Base-by-base conservation (phyloP, 2,329 filamentous ascomycete species). In the Claviceps maximensis region DNA sequence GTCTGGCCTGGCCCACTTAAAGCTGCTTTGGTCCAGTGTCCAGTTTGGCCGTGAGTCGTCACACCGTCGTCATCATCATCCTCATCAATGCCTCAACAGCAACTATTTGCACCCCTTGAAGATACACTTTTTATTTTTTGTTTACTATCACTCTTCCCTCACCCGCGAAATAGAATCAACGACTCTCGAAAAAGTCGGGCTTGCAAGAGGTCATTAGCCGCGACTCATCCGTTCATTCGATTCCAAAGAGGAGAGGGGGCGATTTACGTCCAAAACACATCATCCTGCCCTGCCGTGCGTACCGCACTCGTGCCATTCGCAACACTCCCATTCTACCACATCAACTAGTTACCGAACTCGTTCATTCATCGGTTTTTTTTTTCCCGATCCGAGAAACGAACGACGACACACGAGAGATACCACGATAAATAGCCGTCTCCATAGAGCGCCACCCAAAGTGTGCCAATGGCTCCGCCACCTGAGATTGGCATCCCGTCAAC, bases 401-500 rank as follows among this genome's bases (percentile, higher is more conserved):
- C 9, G 17, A 21, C 27, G 4, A 23, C 4, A 15, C 17, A 27
- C 33, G 13, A 47, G 21, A 10, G n/a, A 12, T 9, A 47, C 45
- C 19, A 4, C 45, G 25, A 46, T 10, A 46, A n/a, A 29, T 17
- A 27, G 23, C 9, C 17, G 15, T 2, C 27, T 15, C 15, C 8
- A 33, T 33, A 25, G 10, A 31, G 19, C 13, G n/a, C 31, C 10
- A 12, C 2, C 9, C n/a, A 42, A 4, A 0, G 10, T 38, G 53
- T 51, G 53, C 66, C 54, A 56, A 84, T 84, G 82, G 78, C 79
- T 57, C 80, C 82, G 51, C 79, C 82, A 41, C 75, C 78, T 63
- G 81, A 85, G 64, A 82, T 86, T 63, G 79, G 78, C 55, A 84
- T 85, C 59, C 81, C 81, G 12, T 79, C 79, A n/a, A 83, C 82